Percentiles rank a stretch among this genome's conserved stretches.
Evolutionary conservation across 192 early-diverging fungal species (phyloP).

Genomic region (Dissophora globulifera): DNA sequence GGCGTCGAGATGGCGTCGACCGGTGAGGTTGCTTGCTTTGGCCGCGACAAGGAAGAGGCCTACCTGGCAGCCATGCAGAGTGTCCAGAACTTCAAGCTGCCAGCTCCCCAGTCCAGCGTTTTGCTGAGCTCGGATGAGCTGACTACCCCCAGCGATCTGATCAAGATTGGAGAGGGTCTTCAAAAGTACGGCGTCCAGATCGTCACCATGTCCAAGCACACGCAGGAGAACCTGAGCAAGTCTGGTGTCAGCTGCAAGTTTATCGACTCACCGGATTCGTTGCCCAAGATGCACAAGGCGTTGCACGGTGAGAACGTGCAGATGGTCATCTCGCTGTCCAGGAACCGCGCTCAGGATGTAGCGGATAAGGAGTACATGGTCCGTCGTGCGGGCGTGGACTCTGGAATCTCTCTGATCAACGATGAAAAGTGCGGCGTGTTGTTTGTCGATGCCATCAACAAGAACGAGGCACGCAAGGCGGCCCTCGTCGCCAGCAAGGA

Average conservation of each 20-base stretch:
- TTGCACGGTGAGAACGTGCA: slow-evolving; percentile 73
- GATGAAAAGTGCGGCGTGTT: slow-evolving; percentile 94
- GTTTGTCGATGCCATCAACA: slow-evolving; percentile 87
- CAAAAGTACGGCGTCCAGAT: slow-evolving; percentile 75
- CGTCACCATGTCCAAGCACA: slow-evolving; percentile 71
- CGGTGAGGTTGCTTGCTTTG: slow-evolving; percentile 98
- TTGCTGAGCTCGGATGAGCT: slow-evolving; percentile 78
- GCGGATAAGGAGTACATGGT: slow-evolving; percentile 78
- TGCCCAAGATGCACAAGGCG: slow-evolving; percentile 67
- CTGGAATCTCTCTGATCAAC: slow-evolving; percentile 95
- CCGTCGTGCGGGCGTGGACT: slow-evolving; percentile 96
- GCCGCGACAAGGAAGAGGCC: slow-evolving; percentile 88
- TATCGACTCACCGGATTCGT: slow-evolving; percentile 56
- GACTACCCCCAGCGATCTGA: slow-evolving; percentile 74
- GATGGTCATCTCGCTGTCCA: slow-evolving; percentile 77
- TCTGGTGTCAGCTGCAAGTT: slow-evolving; percentile 53
- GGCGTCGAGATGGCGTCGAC: slow-evolving; percentile 99
- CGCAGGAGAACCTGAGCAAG: slow-evolving; percentile 59
- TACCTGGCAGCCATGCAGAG: slow-evolving; percentile 83
- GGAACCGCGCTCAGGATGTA: slow-evolving; percentile 69
- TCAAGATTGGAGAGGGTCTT: slow-evolving; percentile 75
- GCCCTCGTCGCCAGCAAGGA: slow-evolving; percentile 39
- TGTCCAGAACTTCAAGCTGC: slow-evolving; percentile 93
- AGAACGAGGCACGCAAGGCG: slow-evolving; percentile 57
- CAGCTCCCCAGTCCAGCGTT: slow-evolving; percentile 70